phyloP scores from a whole-genome alignment of 768 basidiomycete genomes.

The Mycena latifolia region DNA sequence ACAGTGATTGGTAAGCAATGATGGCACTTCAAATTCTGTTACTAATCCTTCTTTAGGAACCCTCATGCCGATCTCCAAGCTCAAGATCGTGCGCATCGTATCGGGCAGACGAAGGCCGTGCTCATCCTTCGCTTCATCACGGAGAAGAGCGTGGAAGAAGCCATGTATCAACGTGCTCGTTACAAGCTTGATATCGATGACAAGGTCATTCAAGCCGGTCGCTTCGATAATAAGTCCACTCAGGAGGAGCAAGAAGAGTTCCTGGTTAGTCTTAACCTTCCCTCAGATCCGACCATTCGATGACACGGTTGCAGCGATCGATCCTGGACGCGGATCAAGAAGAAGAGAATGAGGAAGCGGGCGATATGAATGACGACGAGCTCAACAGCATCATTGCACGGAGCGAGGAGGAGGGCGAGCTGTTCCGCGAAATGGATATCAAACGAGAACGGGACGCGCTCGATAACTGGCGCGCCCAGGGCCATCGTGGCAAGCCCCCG shows the following conservation, averaged over 20 bases:
- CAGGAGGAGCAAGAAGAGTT: slow-evolving; percentile 98
- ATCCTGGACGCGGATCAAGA: slow-evolving; percentile 92
- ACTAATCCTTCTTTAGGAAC: slow-evolving; percentile 70
- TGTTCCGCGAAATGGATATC: slow-evolving; percentile 88
- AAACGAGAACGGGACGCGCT: slow-evolving; percentile 78
- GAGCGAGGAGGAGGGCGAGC: slow-evolving; percentile 77
- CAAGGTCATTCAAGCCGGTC: slow-evolving; percentile 99
- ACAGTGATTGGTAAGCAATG: slow-evolving; percentile 73
- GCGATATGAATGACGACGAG: slow-evolving; percentile 95
- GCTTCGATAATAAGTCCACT: slow-evolving; percentile 98
- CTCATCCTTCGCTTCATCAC: slow-evolving; percentile 97
- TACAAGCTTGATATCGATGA: slow-evolving; percentile 99
- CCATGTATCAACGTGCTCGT: slow-evolving; percentile 94
- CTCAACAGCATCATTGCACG: slow-evolving; percentile 94
- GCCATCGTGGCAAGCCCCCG: slow-evolving; percentile 84
- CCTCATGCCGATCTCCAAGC: slow-evolving; percentile 99
- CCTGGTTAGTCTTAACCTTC: slow-evolving; percentile 64
- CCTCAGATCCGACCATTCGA: slow-evolving; percentile 15
- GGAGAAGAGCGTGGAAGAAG: slow-evolving; percentile 98
- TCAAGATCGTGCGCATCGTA: slow-evolving; percentile 99
- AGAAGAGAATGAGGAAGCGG: slow-evolving; percentile 90
- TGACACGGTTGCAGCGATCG: slow-evolving; percentile 70
- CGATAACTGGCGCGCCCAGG: slow-evolving; percentile 77
- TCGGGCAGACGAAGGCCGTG: slow-evolving; percentile 98
- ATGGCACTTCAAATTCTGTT: too few species aligned